phyloP scores from a whole-genome alignment of 306 rosid genomes.

The Cercis canadensis region DNA sequence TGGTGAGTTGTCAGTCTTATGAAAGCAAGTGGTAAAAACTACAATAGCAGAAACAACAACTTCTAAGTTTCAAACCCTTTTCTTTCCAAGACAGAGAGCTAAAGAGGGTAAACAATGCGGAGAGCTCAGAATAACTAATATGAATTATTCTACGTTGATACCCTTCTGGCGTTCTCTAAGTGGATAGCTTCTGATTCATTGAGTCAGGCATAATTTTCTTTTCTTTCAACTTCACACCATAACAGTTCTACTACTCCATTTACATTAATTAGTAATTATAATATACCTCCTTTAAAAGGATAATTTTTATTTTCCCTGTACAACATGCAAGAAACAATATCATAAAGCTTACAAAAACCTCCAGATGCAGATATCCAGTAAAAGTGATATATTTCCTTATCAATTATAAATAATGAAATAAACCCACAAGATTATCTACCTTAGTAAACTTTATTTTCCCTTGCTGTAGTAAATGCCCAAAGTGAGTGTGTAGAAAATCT shows the following conservation, averaged over 20 bases:
- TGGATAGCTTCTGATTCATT: not conserved
- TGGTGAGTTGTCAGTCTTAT: constrained; percentile 1
- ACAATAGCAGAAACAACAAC: not conserved
- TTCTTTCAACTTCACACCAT: not conserved
- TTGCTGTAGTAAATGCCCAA: no score
- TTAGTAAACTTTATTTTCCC: no score
- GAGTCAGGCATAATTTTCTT: not conserved
- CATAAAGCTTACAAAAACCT: no score
- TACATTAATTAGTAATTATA: not conserved
- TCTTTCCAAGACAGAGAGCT: not conserved
- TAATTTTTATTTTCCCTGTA: not conserved
- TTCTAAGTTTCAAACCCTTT: not conserved
- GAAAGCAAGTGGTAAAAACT: constrained; percentile 2
- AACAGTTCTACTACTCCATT: constrained; percentile 16
- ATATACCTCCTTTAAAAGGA: not conserved
- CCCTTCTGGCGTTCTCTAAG: not conserved
- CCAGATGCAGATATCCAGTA: not conserved
- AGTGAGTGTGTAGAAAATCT: no score
- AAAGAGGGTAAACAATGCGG: not conserved
- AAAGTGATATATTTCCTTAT: not conserved
- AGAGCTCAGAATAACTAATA: not conserved
- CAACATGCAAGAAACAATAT: not conserved
- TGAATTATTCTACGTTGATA: not conserved
- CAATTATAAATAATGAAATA: not conserved
- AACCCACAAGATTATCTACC: not conserved